phyloP scores from a whole-genome alignment of 176 grass and related monocot species.

The Carex littledalei region DNA sequence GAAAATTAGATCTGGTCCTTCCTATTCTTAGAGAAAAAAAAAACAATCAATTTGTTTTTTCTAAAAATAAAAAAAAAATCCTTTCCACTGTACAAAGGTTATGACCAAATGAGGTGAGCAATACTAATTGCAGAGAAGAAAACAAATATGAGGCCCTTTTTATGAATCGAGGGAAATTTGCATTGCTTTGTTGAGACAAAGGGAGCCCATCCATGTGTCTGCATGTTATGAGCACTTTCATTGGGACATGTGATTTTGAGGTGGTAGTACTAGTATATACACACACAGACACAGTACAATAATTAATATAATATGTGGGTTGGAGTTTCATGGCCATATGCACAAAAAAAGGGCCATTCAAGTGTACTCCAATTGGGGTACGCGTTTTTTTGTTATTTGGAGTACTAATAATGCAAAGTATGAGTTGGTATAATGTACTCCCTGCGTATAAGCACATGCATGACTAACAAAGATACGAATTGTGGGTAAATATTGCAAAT shows the following conservation, averaged over 20 bases:
- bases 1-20: too few relatives aligned
- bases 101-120: background rate
- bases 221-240: conserved; percentile 17
- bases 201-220: conserved; percentile 33
- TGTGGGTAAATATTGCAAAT: background rate
- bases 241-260: conserved; percentile 28
- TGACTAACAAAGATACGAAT: background rate
- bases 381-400: background rate
- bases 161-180: conserved; percentile 18
- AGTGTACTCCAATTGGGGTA: background rate
- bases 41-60: too few relatives aligned
- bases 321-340: conserved; percentile 12
- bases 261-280: background rate
- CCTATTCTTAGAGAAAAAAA: too few relatives aligned
- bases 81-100: background rate
- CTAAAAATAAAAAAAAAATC: too few relatives aligned
- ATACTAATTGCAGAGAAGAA: conserved; percentile 17
- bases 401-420: background rate
- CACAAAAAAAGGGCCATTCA: conserved; percentile 3
- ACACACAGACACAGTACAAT: conserved; percentile 21
- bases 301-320: conserved; percentile 17
- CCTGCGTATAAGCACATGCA: background rate
- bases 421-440: background rate
- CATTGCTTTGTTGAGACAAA: conserved; percentile 31
- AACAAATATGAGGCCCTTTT: background rate